Conservation (phyloP, 2,329 filamentous ascomycete species). For the Bertia moriformis region DNA sequence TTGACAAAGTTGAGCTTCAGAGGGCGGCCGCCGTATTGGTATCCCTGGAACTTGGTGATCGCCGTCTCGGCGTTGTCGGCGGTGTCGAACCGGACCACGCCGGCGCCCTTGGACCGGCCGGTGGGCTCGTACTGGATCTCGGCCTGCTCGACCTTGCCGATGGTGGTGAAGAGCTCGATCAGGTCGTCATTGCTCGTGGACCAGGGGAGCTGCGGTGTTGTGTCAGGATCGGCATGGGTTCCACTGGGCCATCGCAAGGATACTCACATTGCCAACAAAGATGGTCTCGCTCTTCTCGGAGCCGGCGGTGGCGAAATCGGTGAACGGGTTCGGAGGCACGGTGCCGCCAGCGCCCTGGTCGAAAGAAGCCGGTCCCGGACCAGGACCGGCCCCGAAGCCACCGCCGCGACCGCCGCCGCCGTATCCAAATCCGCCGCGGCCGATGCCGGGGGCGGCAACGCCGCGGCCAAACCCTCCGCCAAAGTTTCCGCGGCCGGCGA, state of each 20-base stretch:
- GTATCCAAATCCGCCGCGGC: constrained; percentile 38
- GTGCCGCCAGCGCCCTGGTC: constrained; percentile 29
- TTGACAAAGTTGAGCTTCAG: constrained; percentile 88
- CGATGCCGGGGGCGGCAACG: constrained; percentile 17
- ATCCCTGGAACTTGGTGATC: constrained; percentile 93
- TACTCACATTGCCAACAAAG: constrained; percentile 88
- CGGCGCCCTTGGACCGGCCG: constrained; percentile 83
- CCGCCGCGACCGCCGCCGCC: constrained; percentile 41
- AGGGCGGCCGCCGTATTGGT: constrained; percentile 90
- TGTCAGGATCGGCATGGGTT: too few relatives aligned
- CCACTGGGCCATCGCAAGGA: too few relatives aligned
- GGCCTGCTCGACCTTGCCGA: constrained; percentile 95
- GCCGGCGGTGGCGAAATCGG: constrained; percentile 76
- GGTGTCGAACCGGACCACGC: constrained; percentile 86
- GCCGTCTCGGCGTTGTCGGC: constrained; percentile 77
- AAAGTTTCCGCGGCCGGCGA: constrained; percentile 24
- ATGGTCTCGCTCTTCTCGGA: constrained; percentile 74
- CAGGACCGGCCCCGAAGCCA: neutral
- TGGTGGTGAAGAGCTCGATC: constrained; percentile 90
- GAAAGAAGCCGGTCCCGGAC: constrained; percentile 31
- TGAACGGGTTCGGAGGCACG: constrained; percentile 73
- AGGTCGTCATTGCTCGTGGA: constrained; percentile 97
- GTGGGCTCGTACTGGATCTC: constrained; percentile 98
- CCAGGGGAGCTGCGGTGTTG: constrained; percentile 65
- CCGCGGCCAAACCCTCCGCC: constrained; percentile 21